A percentile compares a stretch with the other conserved stretches of the same genome.
phyloP scores from a whole-genome alignment of 805 yeast genomes.

The Kodamaea kakaduensis region DNA sequence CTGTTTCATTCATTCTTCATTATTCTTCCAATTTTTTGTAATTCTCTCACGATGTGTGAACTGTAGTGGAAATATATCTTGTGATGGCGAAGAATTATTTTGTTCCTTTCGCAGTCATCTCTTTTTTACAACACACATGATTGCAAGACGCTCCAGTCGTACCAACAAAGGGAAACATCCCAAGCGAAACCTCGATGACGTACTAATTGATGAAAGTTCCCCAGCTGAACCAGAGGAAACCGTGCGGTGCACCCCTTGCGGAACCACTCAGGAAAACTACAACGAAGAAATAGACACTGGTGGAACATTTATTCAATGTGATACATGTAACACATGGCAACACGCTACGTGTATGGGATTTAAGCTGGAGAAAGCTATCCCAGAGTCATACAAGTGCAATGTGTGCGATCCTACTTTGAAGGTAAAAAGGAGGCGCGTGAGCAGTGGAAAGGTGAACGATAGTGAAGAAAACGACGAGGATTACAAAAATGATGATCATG shows the following conservation, averaged over 20 bases:
- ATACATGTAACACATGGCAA: constrained; percentile 66
- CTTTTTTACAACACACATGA: not conserved
- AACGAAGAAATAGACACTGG: constrained; percentile 51
- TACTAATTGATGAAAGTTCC: not conserved
- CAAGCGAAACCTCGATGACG: constrained; percentile 12
- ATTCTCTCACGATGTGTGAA: too few species aligned
- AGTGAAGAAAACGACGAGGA: not conserved
- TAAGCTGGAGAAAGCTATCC: constrained; percentile 32
- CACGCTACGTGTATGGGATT: constrained; percentile 62
- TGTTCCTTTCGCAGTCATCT: not conserved
- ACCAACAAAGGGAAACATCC: constrained; percentile 40
- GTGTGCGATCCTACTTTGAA: constrained; percentile 43
- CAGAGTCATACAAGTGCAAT: constrained; percentile 51
- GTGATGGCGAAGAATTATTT: too few species aligned
- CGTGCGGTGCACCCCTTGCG: constrained; percentile 61
- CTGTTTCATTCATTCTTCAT: too few species aligned
- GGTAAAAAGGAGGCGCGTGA: constrained; percentile 6
- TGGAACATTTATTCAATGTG: constrained; percentile 66
- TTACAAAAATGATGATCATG: too few species aligned
- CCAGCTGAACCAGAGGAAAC: constrained; percentile 22
- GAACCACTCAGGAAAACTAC: constrained; percentile 53
- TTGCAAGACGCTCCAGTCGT: constrained; percentile 31
- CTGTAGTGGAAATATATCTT: too few species aligned
- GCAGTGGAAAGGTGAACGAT: constrained; percentile 1
- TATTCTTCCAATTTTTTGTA: too few species aligned